phyloP scores from a whole-genome alignment of 2,329 filamentous ascomycete genomes.

The Alternaria panax region DNA sequence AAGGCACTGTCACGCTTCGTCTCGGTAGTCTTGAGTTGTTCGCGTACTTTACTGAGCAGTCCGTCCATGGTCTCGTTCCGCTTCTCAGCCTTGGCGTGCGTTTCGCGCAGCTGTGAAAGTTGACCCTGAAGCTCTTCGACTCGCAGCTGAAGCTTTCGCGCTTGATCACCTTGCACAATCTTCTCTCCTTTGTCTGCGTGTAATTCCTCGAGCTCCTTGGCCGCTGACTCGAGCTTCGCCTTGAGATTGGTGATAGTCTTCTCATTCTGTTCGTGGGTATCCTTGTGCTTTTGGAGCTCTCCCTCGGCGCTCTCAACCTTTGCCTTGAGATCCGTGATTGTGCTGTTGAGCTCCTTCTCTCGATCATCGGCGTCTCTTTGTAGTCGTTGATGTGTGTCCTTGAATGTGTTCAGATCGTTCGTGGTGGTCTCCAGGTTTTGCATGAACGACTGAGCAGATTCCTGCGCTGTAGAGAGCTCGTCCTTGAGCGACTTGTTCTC shows the following conservation, averaged over 20 bases:
- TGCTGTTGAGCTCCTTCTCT: conserved; percentile 39
- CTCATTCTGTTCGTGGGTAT: conserved; percentile 50
- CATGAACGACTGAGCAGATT: conserved; percentile 61
- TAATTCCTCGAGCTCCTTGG: conserved; percentile 60
- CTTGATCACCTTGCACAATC: conserved; percentile 39
- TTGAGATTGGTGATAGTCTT: conserved; percentile 51
- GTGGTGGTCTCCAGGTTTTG: conserved; percentile 72
- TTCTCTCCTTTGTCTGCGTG: conserved; percentile 43
- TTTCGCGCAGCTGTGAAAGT: conserved; percentile 38
- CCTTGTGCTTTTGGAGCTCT: conserved; percentile 56
- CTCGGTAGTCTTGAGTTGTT: conserved; percentile 63
- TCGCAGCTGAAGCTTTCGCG: conserved; percentile 36
- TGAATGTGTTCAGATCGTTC: conserved; percentile 65
- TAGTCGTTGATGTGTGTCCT: conserved; percentile 59
- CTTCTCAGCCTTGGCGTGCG: conserved; percentile 57
- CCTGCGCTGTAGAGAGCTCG: conserved; percentile 74
- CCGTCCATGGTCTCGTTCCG: conserved; percentile 61
- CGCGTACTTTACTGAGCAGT: conserved; percentile 62
- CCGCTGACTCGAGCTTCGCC: conserved; percentile 42
- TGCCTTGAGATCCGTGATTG: conserved; percentile 37
- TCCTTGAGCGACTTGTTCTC: conserved; percentile 73
- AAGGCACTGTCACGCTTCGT: conserved; percentile 56
- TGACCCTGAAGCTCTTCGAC: conserved; percentile 44
- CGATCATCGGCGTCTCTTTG: conserved; percentile 43
- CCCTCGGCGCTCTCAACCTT: conserved; percentile 50